Evolutionary conservation across 352 stramenopile genomes (phyloP), one percentile per base, ranked within the genome.

Genomic region (Aphanomyces cochlioides): DNA sequence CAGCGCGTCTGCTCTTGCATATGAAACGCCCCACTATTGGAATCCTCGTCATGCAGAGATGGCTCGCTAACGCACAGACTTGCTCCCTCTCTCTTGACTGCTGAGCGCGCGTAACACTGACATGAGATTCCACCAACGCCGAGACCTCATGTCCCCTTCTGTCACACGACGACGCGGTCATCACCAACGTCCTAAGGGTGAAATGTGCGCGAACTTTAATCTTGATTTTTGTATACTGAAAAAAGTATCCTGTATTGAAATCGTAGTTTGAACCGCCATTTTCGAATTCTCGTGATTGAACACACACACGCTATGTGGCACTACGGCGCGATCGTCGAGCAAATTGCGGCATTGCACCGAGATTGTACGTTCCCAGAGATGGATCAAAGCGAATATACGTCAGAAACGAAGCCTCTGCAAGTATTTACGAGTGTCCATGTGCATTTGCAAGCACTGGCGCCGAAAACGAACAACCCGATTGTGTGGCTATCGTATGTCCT

Each of bases 271-370:
- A 53, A 12, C 43, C 21, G 54, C 17, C 54, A 61, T 61, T 61
- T 61, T 61, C 54, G 54, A 61, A 40, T 61, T 61, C 54, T 19
- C 10, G 28, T 28, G 50, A 58, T 28, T 28, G 17, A 58, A 12
- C 50, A 58, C 7, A 58, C 19, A 8, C 7, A 19, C 15, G 54
- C 54, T 3, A 61, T 61, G 54, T 61, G 54, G 54, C 39, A 39
- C 54, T 61, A 61, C 54, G 54, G 54, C 28, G 37, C 36, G 54
- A 7, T 61, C 19, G 54, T 61, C 17, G 12, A 28, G 54, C 28
- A 61, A 39, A 37, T 61, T 12, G 37, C 54, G 54, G 54, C 54
- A 17, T 37, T 61, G 54, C 54, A 61, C 36, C 54, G 54, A 19
- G 54, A 50, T n/a, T 28, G 28, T 28, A 28, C 50, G 50, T n/a